Conservation (phyloP, 2,329 filamentous ascomycete species). For the Verticillium nubilum region DNA sequence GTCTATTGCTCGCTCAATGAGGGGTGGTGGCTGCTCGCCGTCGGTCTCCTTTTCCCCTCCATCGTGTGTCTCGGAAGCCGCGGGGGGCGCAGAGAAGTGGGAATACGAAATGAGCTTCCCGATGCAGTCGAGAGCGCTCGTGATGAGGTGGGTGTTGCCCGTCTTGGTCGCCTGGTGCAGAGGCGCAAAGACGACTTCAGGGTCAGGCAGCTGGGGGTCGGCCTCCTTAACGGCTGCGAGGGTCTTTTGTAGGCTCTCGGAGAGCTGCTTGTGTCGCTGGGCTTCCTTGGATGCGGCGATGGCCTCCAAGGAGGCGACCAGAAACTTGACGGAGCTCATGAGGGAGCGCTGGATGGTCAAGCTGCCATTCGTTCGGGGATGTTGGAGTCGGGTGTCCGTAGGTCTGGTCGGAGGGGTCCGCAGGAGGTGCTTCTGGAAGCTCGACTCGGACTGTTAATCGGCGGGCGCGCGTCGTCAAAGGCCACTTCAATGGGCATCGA, state of each 20-base stretch:
- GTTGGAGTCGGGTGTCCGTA: not conserved
- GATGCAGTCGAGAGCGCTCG: slow-evolving; percentile 91
- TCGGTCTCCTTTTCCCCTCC: slow-evolving; percentile 6
- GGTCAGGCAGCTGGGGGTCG: slow-evolving; percentile 76
- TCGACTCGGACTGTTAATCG: slow-evolving; percentile 3
- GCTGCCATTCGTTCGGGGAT: slow-evolving; percentile 36
- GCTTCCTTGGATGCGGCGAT: slow-evolving; percentile 92
- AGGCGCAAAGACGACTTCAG: slow-evolving; percentile 87
- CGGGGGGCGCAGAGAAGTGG: slow-evolving; percentile 72
- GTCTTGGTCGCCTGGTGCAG: slow-evolving; percentile 86
- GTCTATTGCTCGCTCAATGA: slow-evolving; percentile 97
- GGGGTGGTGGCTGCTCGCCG: slow-evolving; percentile 44
- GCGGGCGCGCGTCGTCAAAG: slow-evolving; percentile 11
- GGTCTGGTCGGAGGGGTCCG: not conserved
- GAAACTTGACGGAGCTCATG: slow-evolving; percentile 93
- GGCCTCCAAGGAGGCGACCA: slow-evolving; percentile 86
- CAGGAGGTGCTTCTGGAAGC: slow-evolving; percentile 3
- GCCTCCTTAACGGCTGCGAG: slow-evolving; percentile 81
- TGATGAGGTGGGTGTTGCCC: slow-evolving; percentile 78
- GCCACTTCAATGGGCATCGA: not conserved
- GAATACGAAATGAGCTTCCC: slow-evolving; percentile 99
- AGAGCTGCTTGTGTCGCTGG: slow-evolving; percentile 76
- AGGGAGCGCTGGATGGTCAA: slow-evolving; percentile 43
- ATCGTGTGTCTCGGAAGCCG: slow-evolving; percentile 29
- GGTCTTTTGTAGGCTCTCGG: slow-evolving; percentile 75